Evolutionary conservation across 2,329 filamentous ascomycete species (phyloP).

Genomic region (Exophiala alcalophila): DNA sequence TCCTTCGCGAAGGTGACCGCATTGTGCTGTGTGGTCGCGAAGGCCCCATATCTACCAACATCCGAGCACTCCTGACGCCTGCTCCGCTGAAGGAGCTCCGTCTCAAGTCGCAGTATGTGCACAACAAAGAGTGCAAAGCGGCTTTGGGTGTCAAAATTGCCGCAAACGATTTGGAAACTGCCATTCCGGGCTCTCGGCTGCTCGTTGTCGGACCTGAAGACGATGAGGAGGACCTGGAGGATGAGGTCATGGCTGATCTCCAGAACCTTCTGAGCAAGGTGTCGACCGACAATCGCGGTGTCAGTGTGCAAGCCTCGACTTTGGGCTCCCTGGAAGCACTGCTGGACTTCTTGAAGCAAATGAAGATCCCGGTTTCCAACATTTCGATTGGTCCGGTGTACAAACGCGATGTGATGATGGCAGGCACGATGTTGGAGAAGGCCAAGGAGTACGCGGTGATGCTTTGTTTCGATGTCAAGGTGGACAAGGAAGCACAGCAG

Average conservation of each 20-base stretch:
- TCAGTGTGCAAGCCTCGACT: constrained; percentile 94
- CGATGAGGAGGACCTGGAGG: constrained; percentile 93
- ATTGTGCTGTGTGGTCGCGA: constrained; percentile 97
- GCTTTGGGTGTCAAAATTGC: constrained; percentile 98
- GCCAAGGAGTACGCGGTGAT: constrained; percentile 94
- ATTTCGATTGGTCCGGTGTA: constrained; percentile 96
- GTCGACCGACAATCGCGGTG: constrained; percentile 86
- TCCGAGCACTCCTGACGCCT: constrained; percentile 88
- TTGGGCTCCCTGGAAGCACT: constrained; percentile 94
- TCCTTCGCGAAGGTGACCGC: constrained; percentile 87
- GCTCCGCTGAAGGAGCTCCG: constrained; percentile 90
- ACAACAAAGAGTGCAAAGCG: constrained; percentile 99
- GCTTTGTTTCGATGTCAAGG: constrained; percentile 99
- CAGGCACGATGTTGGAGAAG: constrained; percentile 93
- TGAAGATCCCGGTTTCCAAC: constrained; percentile 96
- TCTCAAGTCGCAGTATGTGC: constrained; percentile 92
- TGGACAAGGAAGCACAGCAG: constrained; percentile 88
- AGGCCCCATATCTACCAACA: constrained; percentile 90
- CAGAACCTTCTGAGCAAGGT: constrained; percentile 88
- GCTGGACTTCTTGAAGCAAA: constrained; percentile 90
- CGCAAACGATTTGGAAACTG: constrained; percentile 89
- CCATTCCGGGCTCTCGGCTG: constrained; percentile 92
- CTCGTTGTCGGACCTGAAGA: constrained; percentile 93
- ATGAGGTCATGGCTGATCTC: constrained; percentile 93
- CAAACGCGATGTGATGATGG: constrained; percentile 96